Base-by-base conservation (phyloP, 108 stramenopile species). In the Discostella pseudostelligera region DNA sequence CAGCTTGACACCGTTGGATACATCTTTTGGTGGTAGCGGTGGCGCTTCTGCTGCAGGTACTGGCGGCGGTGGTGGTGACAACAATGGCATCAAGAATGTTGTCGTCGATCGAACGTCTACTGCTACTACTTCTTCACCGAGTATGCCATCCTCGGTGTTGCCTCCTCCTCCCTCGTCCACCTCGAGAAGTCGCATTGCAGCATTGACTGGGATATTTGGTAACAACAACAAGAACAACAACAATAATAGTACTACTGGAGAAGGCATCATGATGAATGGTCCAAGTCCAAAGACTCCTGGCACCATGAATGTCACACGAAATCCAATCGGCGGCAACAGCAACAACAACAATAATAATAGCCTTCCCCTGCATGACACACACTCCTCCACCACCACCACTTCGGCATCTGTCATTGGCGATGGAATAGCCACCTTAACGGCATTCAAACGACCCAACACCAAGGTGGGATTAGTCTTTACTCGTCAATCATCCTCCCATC, bases 381-480 rank as follows among this genome's bases (percentile, higher is more conserved):
- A 46, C 21, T 16, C 53, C 25, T 61, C 65, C 45, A 59, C 29
- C 25, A 20, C 44, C 13, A 28, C 47, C 35, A 4, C 55, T 36
- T 14, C 35, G 17, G 40, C 64, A 26, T 28, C 59, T 37, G 24
- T 16, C 44, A 50, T 35, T 17, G 44, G 26, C 10, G 22, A 48
- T 16, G 75, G 75, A 22, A 64, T 77, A 50, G 56, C 64, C 4
- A 77, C 76, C 9, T 37, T 77, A 16, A 77, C 76, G 7, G 61
- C 76, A 22, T 77, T 70, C 58, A 77, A 77, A 60, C 76, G 76
- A n/a, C 76, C 69, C 28, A 53, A 70, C 50, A 20, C 29, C 58
- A 77, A 77, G 62, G 76, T 77, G 1, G 76, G 76, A 22, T 61
- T 77, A 11, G 57, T 77, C 32, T 77, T 77, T 57, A 70, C 76